Evolutionary conservation across 2,329 filamentous ascomycete species (phyloP).

Genomic region (Diaporthe vexans): DNA sequence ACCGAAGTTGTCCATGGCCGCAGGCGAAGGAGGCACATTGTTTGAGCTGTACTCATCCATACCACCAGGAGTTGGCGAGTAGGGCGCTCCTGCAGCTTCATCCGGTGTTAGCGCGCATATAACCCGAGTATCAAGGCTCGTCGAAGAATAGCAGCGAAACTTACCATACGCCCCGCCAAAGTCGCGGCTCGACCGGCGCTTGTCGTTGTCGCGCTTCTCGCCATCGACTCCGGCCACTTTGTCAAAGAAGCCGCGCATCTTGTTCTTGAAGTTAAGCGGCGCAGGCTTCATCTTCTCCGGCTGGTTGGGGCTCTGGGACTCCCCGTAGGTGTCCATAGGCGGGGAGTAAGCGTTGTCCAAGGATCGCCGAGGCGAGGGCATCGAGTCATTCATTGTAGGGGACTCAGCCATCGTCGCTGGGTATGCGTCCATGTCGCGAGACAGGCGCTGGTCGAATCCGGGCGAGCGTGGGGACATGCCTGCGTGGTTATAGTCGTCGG

Average conservation of each 20-base stretch:
- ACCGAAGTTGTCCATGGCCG: not conserved
- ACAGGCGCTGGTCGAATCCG: not conserved
- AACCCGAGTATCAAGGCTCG: not conserved
- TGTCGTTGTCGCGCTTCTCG: not conserved
- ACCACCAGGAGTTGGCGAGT: not conserved
- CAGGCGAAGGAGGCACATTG: not conserved
- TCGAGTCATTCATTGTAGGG: not conserved
- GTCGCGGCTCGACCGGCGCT: not conserved
- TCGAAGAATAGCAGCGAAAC: not conserved
- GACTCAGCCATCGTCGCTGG: not conserved
- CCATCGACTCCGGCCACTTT: conserved; percentile 1
- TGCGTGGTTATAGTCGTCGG: not conserved
- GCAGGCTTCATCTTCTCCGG: conserved; percentile 18
- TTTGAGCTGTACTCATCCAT: not conserved
- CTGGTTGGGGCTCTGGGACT: not conserved
- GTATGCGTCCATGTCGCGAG: not conserved
- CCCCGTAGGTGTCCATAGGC: not conserved
- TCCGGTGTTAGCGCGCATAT: not conserved
- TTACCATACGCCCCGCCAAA: not conserved
- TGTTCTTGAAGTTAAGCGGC: conserved; percentile 18
- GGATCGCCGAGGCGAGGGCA: conserved; percentile 1
- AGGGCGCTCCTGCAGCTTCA: not conserved
- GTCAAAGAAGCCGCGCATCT: conserved; percentile 24
- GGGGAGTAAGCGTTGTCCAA: not conserved
- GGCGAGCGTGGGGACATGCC: conserved; percentile 1